Percentiles rank a stretch among this genome's conserved stretches.
Conservation (phyloP, 2,329 filamentous ascomycete genomes). For the Colletotrichum cordylinicola region DNA sequence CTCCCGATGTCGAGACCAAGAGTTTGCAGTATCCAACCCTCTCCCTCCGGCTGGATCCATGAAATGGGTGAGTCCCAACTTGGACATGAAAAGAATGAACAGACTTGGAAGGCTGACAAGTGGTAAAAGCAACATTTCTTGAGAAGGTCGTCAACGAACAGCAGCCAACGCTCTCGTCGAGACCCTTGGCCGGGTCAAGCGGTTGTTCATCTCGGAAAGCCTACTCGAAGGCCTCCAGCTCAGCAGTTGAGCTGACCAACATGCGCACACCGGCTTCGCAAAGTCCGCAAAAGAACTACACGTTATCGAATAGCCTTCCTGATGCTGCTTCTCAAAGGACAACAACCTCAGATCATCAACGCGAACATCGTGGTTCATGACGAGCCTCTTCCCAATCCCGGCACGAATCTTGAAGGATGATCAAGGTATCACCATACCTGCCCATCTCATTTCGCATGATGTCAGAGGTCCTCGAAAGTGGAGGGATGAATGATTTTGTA, state of each 20-base stretch:
- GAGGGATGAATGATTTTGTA: too few relatives aligned
- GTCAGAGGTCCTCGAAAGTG: too few relatives aligned
- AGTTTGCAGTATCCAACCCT: neutral
- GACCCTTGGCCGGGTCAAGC: neutral
- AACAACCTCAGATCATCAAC: neutral
- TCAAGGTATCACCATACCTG: too few relatives aligned
- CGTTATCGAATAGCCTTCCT: neutral
- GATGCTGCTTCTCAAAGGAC: neutral
- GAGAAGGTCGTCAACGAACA: neutral
- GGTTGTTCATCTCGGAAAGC: neutral
- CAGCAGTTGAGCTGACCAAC: neutral
- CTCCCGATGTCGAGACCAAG: neutral
- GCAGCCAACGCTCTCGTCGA: neutral
- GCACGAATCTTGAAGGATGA: fast-evolving
- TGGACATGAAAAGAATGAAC: too few relatives aligned
- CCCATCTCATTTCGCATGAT: too few relatives aligned
- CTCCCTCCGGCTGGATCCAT: neutral
- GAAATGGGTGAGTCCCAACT: neutral
- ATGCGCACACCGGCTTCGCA: neutral
- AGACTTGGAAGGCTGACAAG: neutral
- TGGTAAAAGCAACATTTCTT: neutral
- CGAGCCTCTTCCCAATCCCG: too few relatives aligned
- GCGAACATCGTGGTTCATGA: neutral
- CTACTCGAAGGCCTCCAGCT: neutral
- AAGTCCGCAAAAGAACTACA: neutral